A percentile compares a stretch with the other conserved stretches of the same genome.
Evolutionary conservation across 1,284 basidiomycete genomes (phyloP).

Genomic region (Ustilago nuda): DNA sequence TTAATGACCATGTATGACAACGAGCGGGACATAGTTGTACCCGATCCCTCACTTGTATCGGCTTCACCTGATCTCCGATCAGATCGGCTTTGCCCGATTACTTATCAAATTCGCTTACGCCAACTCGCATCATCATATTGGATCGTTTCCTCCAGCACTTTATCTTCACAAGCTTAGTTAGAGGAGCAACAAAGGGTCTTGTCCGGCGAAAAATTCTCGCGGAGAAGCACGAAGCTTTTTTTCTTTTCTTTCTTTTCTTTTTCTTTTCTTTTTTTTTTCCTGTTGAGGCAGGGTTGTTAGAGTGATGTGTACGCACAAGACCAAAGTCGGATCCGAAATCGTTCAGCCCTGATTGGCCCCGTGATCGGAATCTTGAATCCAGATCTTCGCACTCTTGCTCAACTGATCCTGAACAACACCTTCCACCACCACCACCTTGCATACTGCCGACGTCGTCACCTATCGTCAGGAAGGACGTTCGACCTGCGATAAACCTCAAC

Average conservation of each 20-base stretch:
- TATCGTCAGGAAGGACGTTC: neutral
- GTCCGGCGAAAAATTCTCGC: neutral
- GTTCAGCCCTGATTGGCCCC: conserved; percentile 39
- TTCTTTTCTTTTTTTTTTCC: too few species aligned
- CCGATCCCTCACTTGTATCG: too few species aligned
- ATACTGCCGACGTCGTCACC: neutral
- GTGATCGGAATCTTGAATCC: conserved; percentile 48
- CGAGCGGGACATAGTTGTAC: too few species aligned
- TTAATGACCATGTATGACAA: too few species aligned
- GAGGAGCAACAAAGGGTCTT: conserved; percentile 26
- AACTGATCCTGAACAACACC: neutral
- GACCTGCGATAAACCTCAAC: neutral
- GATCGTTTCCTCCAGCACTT: neutral
- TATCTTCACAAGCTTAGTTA: conserved; percentile 1
- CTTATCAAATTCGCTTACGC: too few species aligned
- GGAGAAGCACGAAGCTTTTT: neutral
- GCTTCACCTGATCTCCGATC: too few species aligned
- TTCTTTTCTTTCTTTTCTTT: too few species aligned
- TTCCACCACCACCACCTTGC: conserved; percentile 4
- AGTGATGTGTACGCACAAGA: neutral
- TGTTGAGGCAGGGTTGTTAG: conserved; percentile 14
- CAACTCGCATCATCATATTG: neutral
- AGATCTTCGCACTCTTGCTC: conserved; percentile 12
- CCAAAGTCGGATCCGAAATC: conserved; percentile 34
- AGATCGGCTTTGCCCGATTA: too few species aligned